Percentiles rank a stretch among this genome's conserved stretches.
Evolutionary conservation across 2,329 filamentous ascomycete genomes (phyloP).

Genomic region (Trichoderma lentiforme): DNA sequence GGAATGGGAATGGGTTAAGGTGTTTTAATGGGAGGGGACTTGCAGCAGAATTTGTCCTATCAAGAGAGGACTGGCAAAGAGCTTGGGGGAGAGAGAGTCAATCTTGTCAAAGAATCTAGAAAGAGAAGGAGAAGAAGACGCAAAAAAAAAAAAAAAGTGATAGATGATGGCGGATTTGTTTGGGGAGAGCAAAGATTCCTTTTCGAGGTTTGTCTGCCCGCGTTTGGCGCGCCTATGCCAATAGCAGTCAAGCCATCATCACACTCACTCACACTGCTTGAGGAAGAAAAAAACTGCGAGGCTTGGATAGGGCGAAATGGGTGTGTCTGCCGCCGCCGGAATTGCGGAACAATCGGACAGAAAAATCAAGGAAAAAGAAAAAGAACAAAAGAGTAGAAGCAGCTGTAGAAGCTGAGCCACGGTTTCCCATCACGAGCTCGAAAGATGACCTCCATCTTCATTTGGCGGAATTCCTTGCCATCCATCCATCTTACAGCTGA

Average conservation of each 20-base stretch:
- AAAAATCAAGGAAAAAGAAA: background rate
- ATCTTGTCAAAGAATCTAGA: background rate
- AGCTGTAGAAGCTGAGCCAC: background rate
- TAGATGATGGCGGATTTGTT: background rate
- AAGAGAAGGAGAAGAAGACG: background rate
- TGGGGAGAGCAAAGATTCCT: background rate
- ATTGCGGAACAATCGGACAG: background rate
- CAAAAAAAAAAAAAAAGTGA: background rate
- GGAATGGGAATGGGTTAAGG: background rate
- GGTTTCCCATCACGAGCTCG: background rate
- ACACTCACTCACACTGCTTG: background rate
- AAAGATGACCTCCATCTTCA: background rate
- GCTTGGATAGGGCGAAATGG: background rate
- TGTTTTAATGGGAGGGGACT: background rate
- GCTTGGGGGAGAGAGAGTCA: background rate
- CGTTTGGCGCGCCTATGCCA: slow-evolving; percentile 10
- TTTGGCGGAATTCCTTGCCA: background rate
- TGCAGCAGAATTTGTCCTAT: background rate
- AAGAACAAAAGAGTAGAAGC: background rate
- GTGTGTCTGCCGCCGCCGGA: background rate
- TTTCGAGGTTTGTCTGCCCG: background rate
- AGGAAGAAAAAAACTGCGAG: background rate
- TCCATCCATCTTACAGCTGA: background rate
- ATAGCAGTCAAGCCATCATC: background rate
- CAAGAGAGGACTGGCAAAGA: background rate